Evolutionary conservation across 257 asterid species (phyloP), one percentile per base, ranked within the genome.

Genomic region (Gentiana dahurica): DNA sequence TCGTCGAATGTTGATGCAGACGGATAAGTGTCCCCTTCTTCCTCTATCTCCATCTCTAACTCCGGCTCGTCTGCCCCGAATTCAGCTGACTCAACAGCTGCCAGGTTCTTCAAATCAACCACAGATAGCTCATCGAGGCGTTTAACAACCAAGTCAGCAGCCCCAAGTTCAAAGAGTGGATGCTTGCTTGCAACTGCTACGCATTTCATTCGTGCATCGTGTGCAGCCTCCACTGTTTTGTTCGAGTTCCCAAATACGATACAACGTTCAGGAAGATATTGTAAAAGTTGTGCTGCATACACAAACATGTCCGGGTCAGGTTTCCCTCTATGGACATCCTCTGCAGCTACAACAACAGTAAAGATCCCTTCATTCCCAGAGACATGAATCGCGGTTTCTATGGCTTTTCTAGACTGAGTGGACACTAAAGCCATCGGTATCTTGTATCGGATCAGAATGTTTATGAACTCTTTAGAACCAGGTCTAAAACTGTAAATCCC

Each of bases 251-350:
- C 98, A 52, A 91, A 87, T 43, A 91, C 98, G 48, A 91, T 79
- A 51, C 92, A 85, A 51, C 98, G 66, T 66, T 91, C 97, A 0
- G 98, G 98, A 51, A 85, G 71, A 75, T 79, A 83, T 49, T 83
- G 89, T 33, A 91, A 67, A 33, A 85, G 86, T 73, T 85, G 89
- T 0, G 94, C 95, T 12, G 97, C 98, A 33, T 87, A 83, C 46
- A 80, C 65, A 61, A 91, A 91, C 97, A 91, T 91, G 66, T 91
- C 98, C 0, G 98, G 98, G 50, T 91, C 98, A 0, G 98, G 98
- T 57, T 91, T 91, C 58, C 98, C 98, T 59, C 98, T 49, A 49
- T 81, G 68, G 24, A 87, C 98, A 57, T 91, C 98, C 63, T 91
- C 98, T 3, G 97, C 86, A 0, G 95, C 75, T 12, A 91, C 95